phyloP scores from a whole-genome alignment of 2,329 filamentous ascomycete species.

The Metarhizium humberi region DNA sequence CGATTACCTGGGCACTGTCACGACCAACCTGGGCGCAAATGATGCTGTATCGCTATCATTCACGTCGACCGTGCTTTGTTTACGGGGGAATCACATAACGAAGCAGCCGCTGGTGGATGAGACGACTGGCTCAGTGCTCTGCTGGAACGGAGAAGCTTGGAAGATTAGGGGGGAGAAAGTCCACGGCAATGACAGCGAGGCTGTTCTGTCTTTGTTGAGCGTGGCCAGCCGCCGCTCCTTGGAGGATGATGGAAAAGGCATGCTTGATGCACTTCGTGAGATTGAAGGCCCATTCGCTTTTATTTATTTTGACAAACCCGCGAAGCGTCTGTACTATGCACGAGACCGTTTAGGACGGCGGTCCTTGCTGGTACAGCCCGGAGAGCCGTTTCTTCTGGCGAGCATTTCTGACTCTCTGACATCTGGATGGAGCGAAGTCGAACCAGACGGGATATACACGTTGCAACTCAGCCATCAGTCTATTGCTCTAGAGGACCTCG shows the following conservation, averaged over 20 bases:
- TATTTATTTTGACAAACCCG: constrained; percentile 62
- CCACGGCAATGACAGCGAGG: constrained; percentile 69
- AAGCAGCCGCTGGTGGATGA: constrained; percentile 61
- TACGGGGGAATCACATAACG: constrained; percentile 67
- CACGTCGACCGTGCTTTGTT: constrained; percentile 77
- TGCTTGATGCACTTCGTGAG: constrained; percentile 45
- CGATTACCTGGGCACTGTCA: constrained; percentile 42
- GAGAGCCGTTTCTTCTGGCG: constrained; percentile 49
- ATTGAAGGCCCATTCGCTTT: constrained; percentile 85
- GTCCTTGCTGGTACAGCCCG: constrained; percentile 59
- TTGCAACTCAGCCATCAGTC: constrained; percentile 39
- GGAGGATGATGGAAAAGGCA: constrained; percentile 13
- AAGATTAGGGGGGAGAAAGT: constrained; percentile 50
- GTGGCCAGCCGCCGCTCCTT: constrained; percentile 23
- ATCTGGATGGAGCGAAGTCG: constrained; percentile 65
- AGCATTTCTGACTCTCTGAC: constrained; percentile 54
- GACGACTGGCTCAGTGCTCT: constrained; percentile 56
- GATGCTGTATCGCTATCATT: constrained; percentile 45
- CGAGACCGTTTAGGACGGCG: constrained; percentile 81
- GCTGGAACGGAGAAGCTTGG: constrained; percentile 99
- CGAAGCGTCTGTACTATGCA: constrained; percentile 64
- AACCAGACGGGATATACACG: constrained; percentile 72
- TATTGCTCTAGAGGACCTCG: constrained; percentile 1
- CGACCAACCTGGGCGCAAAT: constrained; percentile 18
- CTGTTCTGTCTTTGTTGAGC: constrained; percentile 53